Percentiles rank a stretch among this genome's conserved stretches.
phyloP scores from a whole-genome alignment of 148 eudicot species.

The Mesembryanthemum crystallinum region DNA sequence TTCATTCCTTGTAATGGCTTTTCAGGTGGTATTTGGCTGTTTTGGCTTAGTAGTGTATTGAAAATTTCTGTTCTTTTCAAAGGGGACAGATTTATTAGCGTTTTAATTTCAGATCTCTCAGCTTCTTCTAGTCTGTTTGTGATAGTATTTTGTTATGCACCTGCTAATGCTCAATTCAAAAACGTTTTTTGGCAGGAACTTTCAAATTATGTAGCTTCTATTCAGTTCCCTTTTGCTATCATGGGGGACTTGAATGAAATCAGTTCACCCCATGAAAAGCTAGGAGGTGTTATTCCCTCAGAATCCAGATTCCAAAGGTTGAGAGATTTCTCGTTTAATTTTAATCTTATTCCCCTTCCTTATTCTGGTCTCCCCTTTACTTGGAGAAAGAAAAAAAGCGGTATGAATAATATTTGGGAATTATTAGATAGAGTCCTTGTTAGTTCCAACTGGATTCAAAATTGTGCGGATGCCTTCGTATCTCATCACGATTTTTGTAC shows the following conservation, averaged over 20 bases:
- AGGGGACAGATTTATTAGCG: neutral
- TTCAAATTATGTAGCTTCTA: too few species aligned
- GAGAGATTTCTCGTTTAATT: too few species aligned
- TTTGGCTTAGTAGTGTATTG: neutral
- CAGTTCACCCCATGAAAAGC: neutral
- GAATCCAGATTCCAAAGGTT: too few species aligned
- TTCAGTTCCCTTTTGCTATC: neutral
- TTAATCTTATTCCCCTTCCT: neutral
- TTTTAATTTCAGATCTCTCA: neutral
- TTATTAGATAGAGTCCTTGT: neutral
- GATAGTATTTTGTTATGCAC: too few species aligned
- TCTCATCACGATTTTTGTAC: neutral
- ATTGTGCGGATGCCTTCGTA: neutral
- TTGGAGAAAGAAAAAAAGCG: neutral
- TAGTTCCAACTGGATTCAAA: neutral
- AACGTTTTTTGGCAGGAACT: too few species aligned
- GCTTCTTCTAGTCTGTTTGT: too few species aligned
- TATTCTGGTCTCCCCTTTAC: neutral
- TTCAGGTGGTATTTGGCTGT: neutral
- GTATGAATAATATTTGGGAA: neutral
- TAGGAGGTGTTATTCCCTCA: too few species aligned
- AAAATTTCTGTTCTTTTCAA: neutral
- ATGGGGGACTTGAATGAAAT: neutral
- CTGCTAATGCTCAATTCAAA: too few species aligned
- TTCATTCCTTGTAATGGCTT: neutral